Conservation (phyloP, 2,329 filamentous ascomycete species). For the Chrysoporthe austroafricana region DNA sequence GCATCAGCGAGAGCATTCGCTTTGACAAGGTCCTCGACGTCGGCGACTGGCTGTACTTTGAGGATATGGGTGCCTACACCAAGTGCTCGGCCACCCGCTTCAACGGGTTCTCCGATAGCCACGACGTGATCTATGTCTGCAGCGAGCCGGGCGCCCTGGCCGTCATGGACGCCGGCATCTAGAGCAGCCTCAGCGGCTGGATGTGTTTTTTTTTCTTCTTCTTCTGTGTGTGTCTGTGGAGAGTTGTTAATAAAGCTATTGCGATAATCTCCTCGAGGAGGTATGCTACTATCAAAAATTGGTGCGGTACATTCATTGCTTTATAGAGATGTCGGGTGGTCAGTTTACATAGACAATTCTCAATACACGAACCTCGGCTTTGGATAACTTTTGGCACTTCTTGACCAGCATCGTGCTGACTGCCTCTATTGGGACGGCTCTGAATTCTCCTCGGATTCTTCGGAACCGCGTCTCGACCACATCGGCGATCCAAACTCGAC, state of each 20-base stretch:
- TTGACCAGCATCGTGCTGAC: no score
- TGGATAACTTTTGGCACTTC: no score
- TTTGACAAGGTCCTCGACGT: slow-evolving; percentile 81
- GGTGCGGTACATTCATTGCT: no score
- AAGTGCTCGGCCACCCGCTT: slow-evolving; percentile 97
- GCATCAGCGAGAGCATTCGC: slow-evolving; percentile 80
- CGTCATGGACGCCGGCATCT: slow-evolving; percentile 52
- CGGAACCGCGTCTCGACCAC: no score
- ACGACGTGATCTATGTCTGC: slow-evolving; percentile 92
- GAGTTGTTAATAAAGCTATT: neutral
- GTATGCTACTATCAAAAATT: no score
- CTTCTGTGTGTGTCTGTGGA: neutral
- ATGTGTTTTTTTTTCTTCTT: neutral
- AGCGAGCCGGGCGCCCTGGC: slow-evolving; percentile 87
- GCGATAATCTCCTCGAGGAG: no score
- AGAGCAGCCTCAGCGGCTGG: neutral
- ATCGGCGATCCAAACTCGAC: no score
- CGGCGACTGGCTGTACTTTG: slow-evolving; percentile 98
- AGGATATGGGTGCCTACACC: slow-evolving; percentile 98
- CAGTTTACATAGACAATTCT: no score
- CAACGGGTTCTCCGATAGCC: slow-evolving; percentile 93
- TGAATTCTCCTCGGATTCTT: no score
- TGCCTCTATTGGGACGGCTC: no score
- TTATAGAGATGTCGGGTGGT: no score
- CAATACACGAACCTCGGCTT: no score